Evolutionary conservation across 2,329 filamentous ascomycete genomes (phyloP), one percentile per base, ranked within the genome.

Genomic region (Botrytis tulipae): DNA sequence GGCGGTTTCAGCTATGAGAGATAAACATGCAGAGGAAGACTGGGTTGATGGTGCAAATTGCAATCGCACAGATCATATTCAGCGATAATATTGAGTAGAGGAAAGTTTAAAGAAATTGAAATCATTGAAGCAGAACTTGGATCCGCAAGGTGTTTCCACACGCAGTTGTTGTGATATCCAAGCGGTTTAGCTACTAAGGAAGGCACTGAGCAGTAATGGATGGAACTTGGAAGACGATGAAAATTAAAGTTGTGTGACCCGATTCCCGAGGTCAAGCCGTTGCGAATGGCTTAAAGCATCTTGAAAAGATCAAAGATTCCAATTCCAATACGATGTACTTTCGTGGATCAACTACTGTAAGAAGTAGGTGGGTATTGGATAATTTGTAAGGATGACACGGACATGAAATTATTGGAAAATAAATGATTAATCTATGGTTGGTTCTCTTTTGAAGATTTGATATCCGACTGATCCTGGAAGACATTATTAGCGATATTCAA

Each of bases 351-450:
- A 51, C 12, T 37, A 22, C n/a, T 54, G n/a, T 29, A 29, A n/a
- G 3, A 29, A 18, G 51, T 29, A 54, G n/a, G 51, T 29, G 51
- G n/a, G 5, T 54, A 32, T 29, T 29, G 14, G 16, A 7, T 35
- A 14, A 51, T 29, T 51, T 67, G 65, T 67, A 40, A 40, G 65
- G 65, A 54, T 67, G 46, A 29, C 65, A 67, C 65, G 51, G 65
- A 67, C 65, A 46, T 25, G 35, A 67, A 18, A 20, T 40, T 67
- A 54, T 67, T 67, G 46, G 35, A 67, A 67, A 29, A 57, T 9
- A 29, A 18, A 18, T 57, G 51, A 54, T 40, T 18, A 67, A 54
- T 54, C 37, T 67, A 54, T 54, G 61, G 9, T 25, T 57, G 51
- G 7, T 32, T 29, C 51, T 65, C 40, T 65, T 44, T 29, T 32